A percentile compares a stretch with the other conserved stretches of the same genome.
Evolutionary conservation across 768 basidiomycete genomes (phyloP).

Genomic region (Heimioporus sp.): DNA sequence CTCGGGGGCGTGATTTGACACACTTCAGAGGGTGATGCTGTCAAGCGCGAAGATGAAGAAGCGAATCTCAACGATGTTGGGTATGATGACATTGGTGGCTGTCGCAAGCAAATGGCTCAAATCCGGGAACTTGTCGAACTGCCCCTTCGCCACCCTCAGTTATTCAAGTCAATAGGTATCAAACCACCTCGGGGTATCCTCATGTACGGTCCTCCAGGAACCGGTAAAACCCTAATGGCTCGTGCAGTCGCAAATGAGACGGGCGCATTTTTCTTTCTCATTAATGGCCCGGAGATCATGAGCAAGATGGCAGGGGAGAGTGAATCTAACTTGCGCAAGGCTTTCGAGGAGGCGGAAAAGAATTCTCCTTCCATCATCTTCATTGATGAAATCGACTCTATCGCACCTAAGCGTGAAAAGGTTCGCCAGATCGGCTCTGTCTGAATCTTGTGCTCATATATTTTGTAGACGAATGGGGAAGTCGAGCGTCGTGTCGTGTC

Average conservation of each 20-base stretch:
- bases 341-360: conserved; percentile 99
- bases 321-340: conserved; percentile 96
- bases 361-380: conserved; percentile 99
- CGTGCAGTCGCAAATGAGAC: conserved; percentile 99
- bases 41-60: conserved; percentile 99
- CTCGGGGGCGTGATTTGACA: not conserved
- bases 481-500: conserved; percentile 99
- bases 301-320: conserved; percentile 99
- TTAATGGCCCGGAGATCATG: conserved; percentile 99
- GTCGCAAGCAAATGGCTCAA: conserved; percentile 99
- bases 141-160: conserved; percentile 95
- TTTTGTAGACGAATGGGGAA: conserved; percentile 89
- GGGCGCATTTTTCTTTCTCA: conserved; percentile 99
- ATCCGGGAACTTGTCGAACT: conserved; percentile 99
- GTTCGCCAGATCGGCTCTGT: conserved; percentile 33
- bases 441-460: conserved; percentile 5
- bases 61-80: conserved; percentile 95
- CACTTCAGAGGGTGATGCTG: conserved; percentile 86
- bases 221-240: conserved; percentile 99
- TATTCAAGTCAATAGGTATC: conserved; percentile 99
- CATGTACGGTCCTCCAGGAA: conserved; percentile 98
- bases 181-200: conserved; percentile 99
- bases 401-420: conserved; percentile 99
- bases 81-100: conserved; percentile 99
- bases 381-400: conserved; percentile 99